Percentiles rank a stretch among this genome's conserved stretches.
Conservation (phyloP, 352 stramenopile genomes). For the Phytophthora pinifolia region DNA sequence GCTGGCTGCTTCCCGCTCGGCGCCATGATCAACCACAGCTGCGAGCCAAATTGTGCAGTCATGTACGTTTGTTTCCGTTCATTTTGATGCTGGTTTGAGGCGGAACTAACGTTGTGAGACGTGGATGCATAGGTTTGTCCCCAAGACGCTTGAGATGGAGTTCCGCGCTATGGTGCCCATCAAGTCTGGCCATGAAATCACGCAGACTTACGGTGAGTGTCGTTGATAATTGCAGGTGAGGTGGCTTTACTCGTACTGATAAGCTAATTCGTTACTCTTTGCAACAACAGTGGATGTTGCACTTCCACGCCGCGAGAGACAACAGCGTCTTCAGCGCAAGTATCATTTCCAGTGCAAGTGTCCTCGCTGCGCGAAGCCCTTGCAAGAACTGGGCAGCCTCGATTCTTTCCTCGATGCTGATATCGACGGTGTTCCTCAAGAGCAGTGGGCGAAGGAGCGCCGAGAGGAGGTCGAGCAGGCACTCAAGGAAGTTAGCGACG, state of each 20-base stretch:
- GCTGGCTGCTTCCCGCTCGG: conserved; percentile 63
- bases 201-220: conserved; percentile 60
- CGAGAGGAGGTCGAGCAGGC: conserved; percentile 28
- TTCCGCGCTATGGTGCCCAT: conserved; percentile 60
- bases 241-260: conserved; percentile 6
- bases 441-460: conserved; percentile 37
- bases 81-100: background rate
- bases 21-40: conserved; percentile 83
- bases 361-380: conserved; percentile 37
- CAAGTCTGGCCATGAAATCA: conserved; percentile 51
- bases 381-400: conserved; percentile 27
- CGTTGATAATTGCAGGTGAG: background rate
- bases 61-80: conserved; percentile 40
- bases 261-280: background rate
- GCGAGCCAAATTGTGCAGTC: conserved; percentile 60
- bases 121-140: conserved; percentile 31
- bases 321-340: conserved; percentile 44
- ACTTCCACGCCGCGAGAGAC: conserved; percentile 44
- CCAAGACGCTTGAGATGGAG: conserved; percentile 43
- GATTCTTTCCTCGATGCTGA: conserved; percentile 56
- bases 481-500: conserved; percentile 23
- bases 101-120: background rate
- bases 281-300: conserved; percentile 53
- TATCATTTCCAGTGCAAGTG: conserved; percentile 73
- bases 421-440: conserved; percentile 38